Conservation (phyloP, 768 basidiomycete species). For the Leccinum ochraceum region DNA sequence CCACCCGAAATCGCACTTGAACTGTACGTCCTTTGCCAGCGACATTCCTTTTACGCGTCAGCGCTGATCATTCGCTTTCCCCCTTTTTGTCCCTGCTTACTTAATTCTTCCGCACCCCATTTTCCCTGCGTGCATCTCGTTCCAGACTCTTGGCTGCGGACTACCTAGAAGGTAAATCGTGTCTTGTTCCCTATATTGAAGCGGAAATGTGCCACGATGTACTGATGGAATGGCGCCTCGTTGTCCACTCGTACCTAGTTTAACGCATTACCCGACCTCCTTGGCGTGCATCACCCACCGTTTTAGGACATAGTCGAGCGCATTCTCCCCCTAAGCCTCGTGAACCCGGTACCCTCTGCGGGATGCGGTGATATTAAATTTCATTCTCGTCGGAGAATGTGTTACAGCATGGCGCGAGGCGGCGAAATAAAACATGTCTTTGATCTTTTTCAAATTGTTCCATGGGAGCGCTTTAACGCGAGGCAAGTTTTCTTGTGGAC, state of each 20-base stretch:
- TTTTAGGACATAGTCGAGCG: neutral
- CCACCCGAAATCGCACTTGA: conserved; percentile 88
- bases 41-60: neutral
- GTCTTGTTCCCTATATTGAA: conserved; percentile 16
- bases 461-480: neutral
- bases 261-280: conserved; percentile 3
- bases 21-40: conserved; percentile 57
- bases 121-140: conserved; percentile 1
- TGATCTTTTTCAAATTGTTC: conserved; percentile 2
- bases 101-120: conserved; percentile 8
- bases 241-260: conserved; percentile 7
- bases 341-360: conserved; percentile 1
- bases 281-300: conserved; percentile 1
- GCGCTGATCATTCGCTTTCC: conserved; percentile 16
- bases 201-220: conserved; percentile 4
- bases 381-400: neutral
- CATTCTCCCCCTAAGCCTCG: neutral
- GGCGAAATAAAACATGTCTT: conserved; percentile 20
- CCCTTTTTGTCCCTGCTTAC: neutral
- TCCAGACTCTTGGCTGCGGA: conserved; percentile 61
- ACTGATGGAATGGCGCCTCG: conserved; percentile 18
- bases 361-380: conserved; percentile 3
- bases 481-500: neutral
- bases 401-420: conserved; percentile 2
- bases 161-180: conserved; percentile 57